Conservation (phyloP, 805 yeast species). For the Crinitomyces ghanaensis region DNA sequence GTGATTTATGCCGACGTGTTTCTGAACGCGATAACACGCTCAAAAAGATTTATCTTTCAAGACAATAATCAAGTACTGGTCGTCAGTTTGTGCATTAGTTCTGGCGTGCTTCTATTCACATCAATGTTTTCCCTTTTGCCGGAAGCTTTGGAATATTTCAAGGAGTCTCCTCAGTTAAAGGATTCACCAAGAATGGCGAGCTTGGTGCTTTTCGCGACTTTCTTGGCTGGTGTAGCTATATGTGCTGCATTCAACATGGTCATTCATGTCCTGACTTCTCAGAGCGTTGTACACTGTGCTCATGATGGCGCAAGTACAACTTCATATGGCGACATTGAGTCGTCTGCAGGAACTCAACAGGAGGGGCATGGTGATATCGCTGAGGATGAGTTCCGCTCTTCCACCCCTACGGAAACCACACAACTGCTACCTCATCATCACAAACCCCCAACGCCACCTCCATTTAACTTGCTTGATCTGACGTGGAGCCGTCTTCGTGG, state of each 20-base stretch:
- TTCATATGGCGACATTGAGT: slow-evolving; percentile 8
- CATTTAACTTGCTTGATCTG: slow-evolving; percentile 13
- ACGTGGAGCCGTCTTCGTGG: slow-evolving; percentile 11
- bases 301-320: slow-evolving; percentile 37
- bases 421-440: no score
- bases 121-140: slow-evolving; percentile 73
- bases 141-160: slow-evolving; percentile 40
- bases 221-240: slow-evolving; percentile 46
- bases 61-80: slow-evolving; percentile 56
- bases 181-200: slow-evolving; percentile 22
- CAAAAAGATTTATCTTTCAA: slow-evolving; percentile 40
- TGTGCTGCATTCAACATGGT: slow-evolving; percentile 52
- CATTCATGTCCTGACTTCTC: slow-evolving; percentile 66
- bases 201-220: slow-evolving; percentile 33
- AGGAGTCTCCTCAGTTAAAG: slow-evolving; percentile 20
- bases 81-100: slow-evolving; percentile 61
- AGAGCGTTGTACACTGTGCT: slow-evolving; percentile 76
- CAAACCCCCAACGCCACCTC: no score
- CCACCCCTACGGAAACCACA: slow-evolving; percentile 4
- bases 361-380: slow-evolving; percentile 1
- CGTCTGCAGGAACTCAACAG: no score
- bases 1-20: slow-evolving; percentile 53
- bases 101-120: slow-evolving; percentile 74
- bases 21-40: slow-evolving; percentile 26
- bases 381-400: slow-evolving; percentile 2